Percentiles rank a stretch among this genome's conserved stretches.
Evolutionary conservation across 2,329 filamentous ascomycete genomes (phyloP).

Genomic region (Colletotrichum sp.): DNA sequence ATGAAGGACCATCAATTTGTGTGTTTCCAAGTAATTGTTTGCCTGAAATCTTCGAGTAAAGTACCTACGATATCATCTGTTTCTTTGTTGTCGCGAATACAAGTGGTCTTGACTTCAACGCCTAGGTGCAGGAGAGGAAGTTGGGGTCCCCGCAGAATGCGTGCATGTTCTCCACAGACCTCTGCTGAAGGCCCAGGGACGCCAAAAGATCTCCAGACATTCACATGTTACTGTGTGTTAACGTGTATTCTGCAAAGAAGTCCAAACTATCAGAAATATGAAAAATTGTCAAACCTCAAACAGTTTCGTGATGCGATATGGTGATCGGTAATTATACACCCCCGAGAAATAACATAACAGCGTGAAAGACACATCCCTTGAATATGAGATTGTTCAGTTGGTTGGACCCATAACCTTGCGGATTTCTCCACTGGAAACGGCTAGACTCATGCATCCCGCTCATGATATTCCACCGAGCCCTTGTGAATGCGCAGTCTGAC

Average conservation of each 20-base stretch:
- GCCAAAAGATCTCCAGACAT: background rate
- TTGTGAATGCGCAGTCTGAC: background rate
- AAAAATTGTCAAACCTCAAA: rapidly evolving
- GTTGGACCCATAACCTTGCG: background rate
- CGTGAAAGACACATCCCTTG: background rate
- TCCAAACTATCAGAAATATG: background rate
- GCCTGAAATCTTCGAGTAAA: background rate
- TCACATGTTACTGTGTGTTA: background rate
- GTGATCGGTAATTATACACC: background rate
- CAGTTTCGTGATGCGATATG: background rate
- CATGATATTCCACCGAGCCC: background rate
- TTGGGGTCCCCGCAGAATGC: background rate
- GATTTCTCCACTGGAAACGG: background rate
- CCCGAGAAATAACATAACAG: background rate
- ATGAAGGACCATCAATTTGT: rapidly evolving
- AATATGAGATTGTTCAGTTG: background rate
- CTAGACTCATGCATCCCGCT: background rate
- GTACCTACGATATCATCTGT: rapidly evolving
- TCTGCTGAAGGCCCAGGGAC: background rate
- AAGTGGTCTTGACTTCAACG: background rate
- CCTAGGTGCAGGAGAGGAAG: background rate
- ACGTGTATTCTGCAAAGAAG: background rate
- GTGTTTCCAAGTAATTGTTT: background rate
- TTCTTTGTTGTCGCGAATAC: background rate
- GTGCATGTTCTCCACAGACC: background rate